Conservation (phyloP, 2,329 filamentous ascomycete species). For the Tolypocladium album region DNA sequence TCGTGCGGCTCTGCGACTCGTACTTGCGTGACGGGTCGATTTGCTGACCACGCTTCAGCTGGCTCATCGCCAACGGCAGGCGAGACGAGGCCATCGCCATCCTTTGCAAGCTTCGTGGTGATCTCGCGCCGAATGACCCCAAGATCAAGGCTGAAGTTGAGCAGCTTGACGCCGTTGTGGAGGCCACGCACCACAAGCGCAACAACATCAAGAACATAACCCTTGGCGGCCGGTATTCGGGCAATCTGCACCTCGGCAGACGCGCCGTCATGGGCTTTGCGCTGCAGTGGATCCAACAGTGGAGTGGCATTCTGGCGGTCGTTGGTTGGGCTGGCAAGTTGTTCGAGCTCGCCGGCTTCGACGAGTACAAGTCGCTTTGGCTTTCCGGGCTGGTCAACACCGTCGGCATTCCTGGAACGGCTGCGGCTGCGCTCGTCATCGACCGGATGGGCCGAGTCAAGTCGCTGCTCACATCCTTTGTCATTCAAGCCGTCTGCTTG, state of each 20-base stretch:
- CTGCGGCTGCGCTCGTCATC: constrained; percentile 38
- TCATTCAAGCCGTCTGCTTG: constrained; percentile 16
- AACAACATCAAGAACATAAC: constrained; percentile 27
- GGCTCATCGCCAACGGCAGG: constrained; percentile 24
- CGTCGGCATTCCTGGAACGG: constrained; percentile 38
- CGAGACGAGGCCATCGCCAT: constrained; percentile 21
- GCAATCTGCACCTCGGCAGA: constrained; percentile 24
- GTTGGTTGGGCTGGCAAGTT: constrained; percentile 20
- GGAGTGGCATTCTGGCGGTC: constrained; percentile 31
- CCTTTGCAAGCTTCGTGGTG: constrained; percentile 18
- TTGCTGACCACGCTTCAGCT: constrained; percentile 10
- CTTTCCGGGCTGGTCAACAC: constrained; percentile 41
- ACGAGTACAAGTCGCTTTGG: constrained; percentile 15
- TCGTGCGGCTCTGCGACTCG: neutral
- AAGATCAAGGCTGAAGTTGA: constrained; percentile 22
- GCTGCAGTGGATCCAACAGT: constrained; percentile 31
- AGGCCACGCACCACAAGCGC: constrained; percentile 25
- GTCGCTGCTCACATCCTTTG: constrained; percentile 17
- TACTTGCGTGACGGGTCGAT: neutral
- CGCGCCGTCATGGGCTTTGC: constrained; percentile 27
- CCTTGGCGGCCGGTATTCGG: constrained; percentile 22
- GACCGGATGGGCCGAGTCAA: constrained; percentile 33
- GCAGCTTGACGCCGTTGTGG: constrained; percentile 28
- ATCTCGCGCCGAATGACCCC: constrained; percentile 19
- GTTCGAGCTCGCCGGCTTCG: constrained; percentile 13